Evolutionary conservation across 2,329 filamentous ascomycete genomes (phyloP).

Genomic region (Aspergillus luchuensis): DNA sequence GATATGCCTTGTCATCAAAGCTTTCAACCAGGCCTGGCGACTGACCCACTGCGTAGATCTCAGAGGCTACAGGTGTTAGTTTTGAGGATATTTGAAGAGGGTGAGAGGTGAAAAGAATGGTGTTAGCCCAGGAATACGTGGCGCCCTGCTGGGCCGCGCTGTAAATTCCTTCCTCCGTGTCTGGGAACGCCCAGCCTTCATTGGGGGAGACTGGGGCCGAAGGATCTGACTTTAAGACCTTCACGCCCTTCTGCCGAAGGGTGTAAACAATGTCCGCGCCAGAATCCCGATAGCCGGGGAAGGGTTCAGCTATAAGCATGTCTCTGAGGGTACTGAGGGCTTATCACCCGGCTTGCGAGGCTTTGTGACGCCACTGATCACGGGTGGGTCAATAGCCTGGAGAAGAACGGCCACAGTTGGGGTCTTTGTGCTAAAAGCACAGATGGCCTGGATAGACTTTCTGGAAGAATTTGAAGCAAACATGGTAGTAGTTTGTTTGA

Average conservation of each 20-base stretch:
- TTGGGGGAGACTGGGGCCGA: conserved; percentile 26
- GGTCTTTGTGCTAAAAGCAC: not conserved
- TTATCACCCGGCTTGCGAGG: conserved; percentile 53
- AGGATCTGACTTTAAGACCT: conserved; percentile 30
- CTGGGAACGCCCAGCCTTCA: conserved; percentile 47
- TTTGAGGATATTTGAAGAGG: conserved; percentile 49
- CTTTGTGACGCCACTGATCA: conserved; percentile 52
- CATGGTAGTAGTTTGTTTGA: no score
- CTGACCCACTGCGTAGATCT: conserved; percentile 49
- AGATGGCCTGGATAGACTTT: no score
- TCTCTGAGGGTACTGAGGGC: not conserved
- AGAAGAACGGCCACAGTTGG: conserved; percentile 49
- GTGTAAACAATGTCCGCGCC: conserved; percentile 53
- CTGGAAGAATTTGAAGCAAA: no score
- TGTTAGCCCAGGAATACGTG: conserved; percentile 56
- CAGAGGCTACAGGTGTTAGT: conserved; percentile 30
- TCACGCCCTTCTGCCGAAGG: conserved; percentile 34
- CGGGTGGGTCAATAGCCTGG: conserved; percentile 51
- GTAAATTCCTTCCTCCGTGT: conserved; percentile 47
- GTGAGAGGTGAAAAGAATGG: conserved; percentile 52
- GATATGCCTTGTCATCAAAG: conserved; percentile 55
- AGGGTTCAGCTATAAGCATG: not conserved
- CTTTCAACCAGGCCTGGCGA: conserved; percentile 50
- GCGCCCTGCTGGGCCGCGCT: conserved; percentile 44
- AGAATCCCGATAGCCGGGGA: conserved; percentile 51